These are phyloP conservation scores for Colletotrichum liaoningense DNA, from an alignment of 2,329 filamentous ascomycete genomes.

Conservation along the genomic window DNA sequence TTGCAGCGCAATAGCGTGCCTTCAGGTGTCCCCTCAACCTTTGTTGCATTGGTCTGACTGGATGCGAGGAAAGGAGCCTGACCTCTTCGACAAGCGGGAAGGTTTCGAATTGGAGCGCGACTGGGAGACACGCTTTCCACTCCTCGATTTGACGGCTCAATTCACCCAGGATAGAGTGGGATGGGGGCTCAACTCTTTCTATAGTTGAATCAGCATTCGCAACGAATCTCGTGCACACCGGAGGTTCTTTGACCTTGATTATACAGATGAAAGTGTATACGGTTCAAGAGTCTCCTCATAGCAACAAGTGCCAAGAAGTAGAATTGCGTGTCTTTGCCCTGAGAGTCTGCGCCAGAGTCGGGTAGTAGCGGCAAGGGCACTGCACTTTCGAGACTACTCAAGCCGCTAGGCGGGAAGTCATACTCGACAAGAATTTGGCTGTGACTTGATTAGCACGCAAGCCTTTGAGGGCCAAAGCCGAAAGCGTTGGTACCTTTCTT, in stretches of 20 bases:
- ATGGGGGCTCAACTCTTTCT: not conserved
- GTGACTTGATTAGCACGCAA: not conserved
- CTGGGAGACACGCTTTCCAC: no score
- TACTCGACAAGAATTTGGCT: not conserved
- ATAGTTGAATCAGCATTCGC: not conserved
- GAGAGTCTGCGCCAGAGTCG: not conserved
- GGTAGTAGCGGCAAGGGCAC: constrained; percentile 12
- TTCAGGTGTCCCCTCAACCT: constrained; percentile 17
- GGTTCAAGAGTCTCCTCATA: constrained; percentile 19
- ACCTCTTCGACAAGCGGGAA: not conserved
- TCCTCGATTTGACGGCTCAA: not conserved
- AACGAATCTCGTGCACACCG: no score
- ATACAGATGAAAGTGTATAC: constrained; percentile 19
- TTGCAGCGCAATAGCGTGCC: constrained; percentile 24
- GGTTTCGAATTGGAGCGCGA: no score
- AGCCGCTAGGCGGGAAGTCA: not conserved
- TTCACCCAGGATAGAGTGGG: not conserved
- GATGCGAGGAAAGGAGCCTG: no score
- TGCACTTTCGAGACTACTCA: constrained; percentile 6
- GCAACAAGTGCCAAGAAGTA: constrained; percentile 27
- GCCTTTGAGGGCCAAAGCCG: not conserved
- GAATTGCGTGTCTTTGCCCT: constrained; percentile 13
- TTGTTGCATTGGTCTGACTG: not conserved
- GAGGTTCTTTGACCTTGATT: not conserved
- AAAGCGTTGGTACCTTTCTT: not conserved